phyloP scores from a whole-genome alignment of 352 stramenopile genomes.

The Phytopythium vexans region DNA sequence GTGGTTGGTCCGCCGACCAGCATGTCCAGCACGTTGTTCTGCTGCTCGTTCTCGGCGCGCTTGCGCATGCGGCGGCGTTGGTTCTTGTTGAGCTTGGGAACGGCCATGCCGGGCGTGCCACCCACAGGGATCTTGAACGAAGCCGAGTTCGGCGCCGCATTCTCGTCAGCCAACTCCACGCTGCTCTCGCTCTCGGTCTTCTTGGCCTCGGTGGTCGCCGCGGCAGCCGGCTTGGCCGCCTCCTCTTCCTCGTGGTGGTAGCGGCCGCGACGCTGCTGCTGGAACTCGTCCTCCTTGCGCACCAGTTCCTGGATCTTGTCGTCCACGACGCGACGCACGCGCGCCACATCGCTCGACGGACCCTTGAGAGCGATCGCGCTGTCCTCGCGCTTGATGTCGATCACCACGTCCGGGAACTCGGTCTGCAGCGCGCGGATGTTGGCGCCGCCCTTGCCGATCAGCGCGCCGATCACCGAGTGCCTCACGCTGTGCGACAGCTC shows the following conservation, averaged over 20 bases:
- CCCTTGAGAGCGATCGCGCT: constrained; percentile 57
- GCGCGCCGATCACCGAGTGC: constrained; percentile 53
- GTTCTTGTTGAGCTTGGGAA: constrained; percentile 72
- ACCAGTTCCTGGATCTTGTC: constrained; percentile 71
- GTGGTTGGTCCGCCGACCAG: constrained; percentile 26
- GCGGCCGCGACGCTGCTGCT: constrained; percentile 26
- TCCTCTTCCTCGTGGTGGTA: constrained; percentile 26
- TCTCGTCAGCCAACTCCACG: constrained; percentile 26
- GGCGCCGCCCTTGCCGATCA: constrained; percentile 78
- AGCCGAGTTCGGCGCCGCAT: constrained; percentile 19
- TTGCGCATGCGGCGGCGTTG: constrained; percentile 76
- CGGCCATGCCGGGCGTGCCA: constrained; percentile 22
- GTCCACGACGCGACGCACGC: constrained; percentile 60
- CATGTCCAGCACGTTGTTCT: constrained; percentile 56
- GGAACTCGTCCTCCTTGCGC: constrained; percentile 43
- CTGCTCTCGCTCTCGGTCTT: constrained; percentile 11
- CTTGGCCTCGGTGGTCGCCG: constrained; percentile 15
- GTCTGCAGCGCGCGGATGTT: constrained; percentile 73
- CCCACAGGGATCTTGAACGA: constrained; percentile 29
- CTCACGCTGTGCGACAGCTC: constrained; percentile 11
- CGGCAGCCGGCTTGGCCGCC: constrained; percentile 21
- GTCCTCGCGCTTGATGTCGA: constrained; percentile 54
- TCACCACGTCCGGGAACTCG: constrained; percentile 52
- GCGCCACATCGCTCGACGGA: constrained; percentile 36
- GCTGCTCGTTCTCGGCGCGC: constrained; percentile 73